phyloP scores from a whole-genome alignment of 371 early-diverging fungal genomes.

The Rhizopus sp. region DNA sequence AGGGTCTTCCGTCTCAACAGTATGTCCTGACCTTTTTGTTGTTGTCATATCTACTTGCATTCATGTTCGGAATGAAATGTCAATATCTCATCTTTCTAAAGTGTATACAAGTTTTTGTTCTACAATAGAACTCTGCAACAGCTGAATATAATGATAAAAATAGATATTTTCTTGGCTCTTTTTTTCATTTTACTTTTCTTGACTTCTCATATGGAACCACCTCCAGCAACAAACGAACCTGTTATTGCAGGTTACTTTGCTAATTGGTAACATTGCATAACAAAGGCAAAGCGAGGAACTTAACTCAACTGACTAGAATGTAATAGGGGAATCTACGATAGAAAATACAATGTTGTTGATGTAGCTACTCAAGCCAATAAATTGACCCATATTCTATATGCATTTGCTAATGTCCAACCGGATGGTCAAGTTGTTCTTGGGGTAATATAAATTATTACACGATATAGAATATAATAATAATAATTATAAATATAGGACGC shows the following conservation, averaged over 20 bases:
- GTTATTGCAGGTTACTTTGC: conserved; percentile 43
- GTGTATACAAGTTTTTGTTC: no score
- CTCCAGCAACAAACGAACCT: conserved; percentile 36
- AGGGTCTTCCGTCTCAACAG: no score
- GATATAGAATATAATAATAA: neutral
- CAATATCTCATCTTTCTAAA: no score
- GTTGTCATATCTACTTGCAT: no score
- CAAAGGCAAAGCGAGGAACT: no score
- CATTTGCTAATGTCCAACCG: conserved; percentile 80
- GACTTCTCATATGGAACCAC: conserved; percentile 15
- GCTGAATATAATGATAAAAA: no score
- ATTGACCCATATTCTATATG: conserved; percentile 84
- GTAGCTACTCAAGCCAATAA: conserved; percentile 59
- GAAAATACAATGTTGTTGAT: conserved; percentile 67
- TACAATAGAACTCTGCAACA: no score
- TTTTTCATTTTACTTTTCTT: conserved; percentile 1
- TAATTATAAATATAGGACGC: conserved; percentile 27
- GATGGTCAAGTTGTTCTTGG: conserved; percentile 67
- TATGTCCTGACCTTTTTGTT: no score
- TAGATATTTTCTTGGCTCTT: neutral
- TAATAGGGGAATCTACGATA: conserved; percentile 73
- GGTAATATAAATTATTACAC: conserved; percentile 28
- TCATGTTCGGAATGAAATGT: no score
- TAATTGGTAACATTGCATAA: conserved; percentile 24
- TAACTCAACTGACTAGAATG: neutral